These are phyloP conservation scores for Scalesia atractyloides DNA, from an alignment of 129 eudicot species.

Conservation along the genomic window DNA sequence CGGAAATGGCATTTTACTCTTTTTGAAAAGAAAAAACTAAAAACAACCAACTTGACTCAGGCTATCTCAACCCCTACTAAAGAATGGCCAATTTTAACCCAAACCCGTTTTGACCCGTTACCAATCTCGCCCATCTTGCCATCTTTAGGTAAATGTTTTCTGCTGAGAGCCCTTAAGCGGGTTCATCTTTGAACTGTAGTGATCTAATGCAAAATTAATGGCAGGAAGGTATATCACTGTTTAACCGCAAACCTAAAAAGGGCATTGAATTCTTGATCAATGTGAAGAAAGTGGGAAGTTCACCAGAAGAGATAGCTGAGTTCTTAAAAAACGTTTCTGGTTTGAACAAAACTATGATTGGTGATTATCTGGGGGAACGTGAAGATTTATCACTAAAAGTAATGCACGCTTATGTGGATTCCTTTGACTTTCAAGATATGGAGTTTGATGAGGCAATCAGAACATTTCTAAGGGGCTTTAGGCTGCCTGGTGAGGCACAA, in stretches of 20 bases:
- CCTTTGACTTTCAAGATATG: constrained; percentile 87
- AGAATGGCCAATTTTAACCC: background rate
- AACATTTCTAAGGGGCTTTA: constrained; percentile 78
- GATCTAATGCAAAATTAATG: constrained; percentile 47
- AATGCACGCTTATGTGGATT: constrained; percentile 95
- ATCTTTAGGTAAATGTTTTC: constrained; percentile 14
- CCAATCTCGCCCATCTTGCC: constrained; percentile 5
- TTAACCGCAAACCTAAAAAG: constrained; percentile 89
- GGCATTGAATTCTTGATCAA: constrained; percentile 94
- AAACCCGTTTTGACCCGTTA: background rate
- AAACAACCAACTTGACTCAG: background rate
- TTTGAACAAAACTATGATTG: constrained; percentile 81
- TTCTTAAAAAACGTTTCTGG: constrained; percentile 83
- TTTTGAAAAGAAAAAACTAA: background rate
- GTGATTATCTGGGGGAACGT: constrained; percentile 97
- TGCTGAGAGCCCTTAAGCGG: constrained; percentile 1
- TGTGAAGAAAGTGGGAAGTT: constrained; percentile 88
- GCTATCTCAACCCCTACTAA: background rate
- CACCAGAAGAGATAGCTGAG: constrained; percentile 87
- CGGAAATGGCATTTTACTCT: too few species aligned
- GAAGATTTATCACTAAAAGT: constrained; percentile 89
- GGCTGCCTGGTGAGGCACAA: constrained; percentile 99
- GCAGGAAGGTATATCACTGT: constrained; percentile 99
- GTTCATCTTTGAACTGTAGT: constrained; percentile 26
- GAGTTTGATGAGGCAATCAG: constrained; percentile 95